phyloP scores from a whole-genome alignment of 495 filamentous ascomycete genomes.

The Chaetomium fimeti region DNA sequence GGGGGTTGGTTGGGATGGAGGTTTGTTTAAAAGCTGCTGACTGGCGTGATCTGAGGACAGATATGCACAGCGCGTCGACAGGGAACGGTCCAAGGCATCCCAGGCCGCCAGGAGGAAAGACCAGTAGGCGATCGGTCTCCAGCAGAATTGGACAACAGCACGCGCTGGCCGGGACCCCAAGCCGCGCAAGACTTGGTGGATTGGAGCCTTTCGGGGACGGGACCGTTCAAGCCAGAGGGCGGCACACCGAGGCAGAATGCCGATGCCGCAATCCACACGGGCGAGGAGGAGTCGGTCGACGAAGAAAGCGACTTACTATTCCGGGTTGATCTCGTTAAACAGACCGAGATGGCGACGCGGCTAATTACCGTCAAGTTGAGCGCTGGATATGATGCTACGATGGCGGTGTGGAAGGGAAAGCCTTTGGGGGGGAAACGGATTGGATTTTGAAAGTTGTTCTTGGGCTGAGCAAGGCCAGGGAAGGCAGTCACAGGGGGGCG shows the following conservation, averaged over 20 bases:
- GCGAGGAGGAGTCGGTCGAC: slow-evolving; percentile 8
- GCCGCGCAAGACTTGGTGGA: slow-evolving; percentile 28
- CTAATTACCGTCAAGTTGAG: slow-evolving; percentile 32
- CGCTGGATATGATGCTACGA: slow-evolving; percentile 32
- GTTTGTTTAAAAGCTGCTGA: slow-evolving; percentile 18
- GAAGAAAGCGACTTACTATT: slow-evolving; percentile 35
- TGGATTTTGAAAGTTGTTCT: slow-evolving; percentile 46
- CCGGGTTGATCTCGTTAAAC: slow-evolving; percentile 24
- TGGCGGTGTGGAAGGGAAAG: slow-evolving; percentile 40
- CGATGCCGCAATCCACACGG: slow-evolving; percentile 27
- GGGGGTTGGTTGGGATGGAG: slow-evolving; percentile 6
- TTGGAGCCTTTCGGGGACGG: slow-evolving; percentile 11
- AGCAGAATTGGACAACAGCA: slow-evolving; percentile 22
- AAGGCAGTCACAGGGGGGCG: slow-evolving; percentile 21
- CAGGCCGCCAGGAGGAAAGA: slow-evolving; percentile 17
- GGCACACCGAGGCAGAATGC: slow-evolving; percentile 28
- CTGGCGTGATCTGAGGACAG: slow-evolving; percentile 36
- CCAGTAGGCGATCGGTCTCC: slow-evolving; percentile 16
- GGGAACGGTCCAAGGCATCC: slow-evolving; percentile 21
- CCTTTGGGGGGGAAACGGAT: slow-evolving; percentile 31
- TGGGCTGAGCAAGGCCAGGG: slow-evolving; percentile 30
- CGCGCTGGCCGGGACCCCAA: slow-evolving; percentile 11
- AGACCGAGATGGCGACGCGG: slow-evolving; percentile 35
- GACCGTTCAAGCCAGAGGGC: slow-evolving; percentile 4
- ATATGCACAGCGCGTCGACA: slow-evolving; percentile 28